Percentiles rank a stretch among this genome's conserved stretches.
Evolutionary conservation across 352 stramenopile genomes (phyloP).

Genomic region (Globisporangium carolinianum): DNA sequence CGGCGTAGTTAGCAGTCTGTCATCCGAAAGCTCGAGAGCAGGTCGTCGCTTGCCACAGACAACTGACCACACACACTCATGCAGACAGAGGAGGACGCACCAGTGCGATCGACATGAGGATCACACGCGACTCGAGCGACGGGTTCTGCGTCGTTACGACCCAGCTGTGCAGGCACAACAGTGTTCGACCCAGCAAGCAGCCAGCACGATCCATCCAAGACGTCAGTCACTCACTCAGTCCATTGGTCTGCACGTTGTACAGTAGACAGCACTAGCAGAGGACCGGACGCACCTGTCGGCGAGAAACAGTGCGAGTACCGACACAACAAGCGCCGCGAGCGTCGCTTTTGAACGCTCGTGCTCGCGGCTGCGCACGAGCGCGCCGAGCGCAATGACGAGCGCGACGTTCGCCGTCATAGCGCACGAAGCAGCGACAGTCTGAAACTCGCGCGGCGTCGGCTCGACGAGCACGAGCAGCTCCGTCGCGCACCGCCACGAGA

Average conservation of each 20-base stretch:
- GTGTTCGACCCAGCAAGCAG: slow-evolving; percentile 7
- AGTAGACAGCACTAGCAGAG: neutral
- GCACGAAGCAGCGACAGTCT: slow-evolving; percentile 28
- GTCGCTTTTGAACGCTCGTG: slow-evolving; percentile 47
- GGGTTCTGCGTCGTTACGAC: slow-evolving; percentile 46
- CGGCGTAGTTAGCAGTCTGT: neutral
- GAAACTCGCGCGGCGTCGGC: slow-evolving; percentile 32
- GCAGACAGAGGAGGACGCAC: slow-evolving; percentile 22
- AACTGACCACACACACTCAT: no score
- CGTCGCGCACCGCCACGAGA: slow-evolving; percentile 66
- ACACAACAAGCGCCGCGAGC: slow-evolving; percentile 33
- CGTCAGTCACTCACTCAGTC: neutral
- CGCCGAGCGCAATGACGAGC: slow-evolving; percentile 38
- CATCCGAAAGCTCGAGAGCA: neutral
- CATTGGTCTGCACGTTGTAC: no score
- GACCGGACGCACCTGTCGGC: slow-evolving; percentile 48
- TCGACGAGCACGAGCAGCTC: slow-evolving; percentile 67
- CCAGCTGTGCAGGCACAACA: slow-evolving; percentile 19
- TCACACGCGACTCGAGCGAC: slow-evolving; percentile 50
- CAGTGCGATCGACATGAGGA: slow-evolving; percentile 68
- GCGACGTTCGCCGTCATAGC: slow-evolving; percentile 47
- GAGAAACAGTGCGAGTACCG: slow-evolving; percentile 41
- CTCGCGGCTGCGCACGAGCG: slow-evolving; percentile 42
- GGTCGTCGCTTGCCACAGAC: no score
- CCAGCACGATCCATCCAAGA: neutral